These are phyloP conservation scores for Datisca glomerata DNA, from an alignment of 306 rosid genomes.

Conservation along the genomic window DNA sequence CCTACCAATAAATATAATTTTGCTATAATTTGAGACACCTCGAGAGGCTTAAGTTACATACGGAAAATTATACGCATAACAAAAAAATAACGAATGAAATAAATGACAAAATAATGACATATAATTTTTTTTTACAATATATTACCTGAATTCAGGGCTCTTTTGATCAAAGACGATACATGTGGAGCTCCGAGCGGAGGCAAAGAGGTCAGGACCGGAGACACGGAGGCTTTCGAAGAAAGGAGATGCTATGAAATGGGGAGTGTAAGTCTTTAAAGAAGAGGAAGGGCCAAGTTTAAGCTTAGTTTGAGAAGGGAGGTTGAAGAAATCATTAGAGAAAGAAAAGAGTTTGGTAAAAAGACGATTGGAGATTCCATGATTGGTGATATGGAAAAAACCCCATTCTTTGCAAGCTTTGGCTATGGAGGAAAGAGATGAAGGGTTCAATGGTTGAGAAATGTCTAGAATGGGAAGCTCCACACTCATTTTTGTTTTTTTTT, in stretches of 20 bases:
- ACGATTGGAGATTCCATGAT: conserved; percentile 85
- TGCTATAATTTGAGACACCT: no score
- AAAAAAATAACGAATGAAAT: no score
- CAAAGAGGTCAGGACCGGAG: conserved; percentile 63
- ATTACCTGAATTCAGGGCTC: conserved; percentile 61
- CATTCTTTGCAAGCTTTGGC: conserved; percentile 70
- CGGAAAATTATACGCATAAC: no score
- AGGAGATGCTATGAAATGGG: conserved; percentile 97
- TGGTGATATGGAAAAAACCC: conserved; percentile 88
- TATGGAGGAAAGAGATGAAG: conserved; percentile 46
- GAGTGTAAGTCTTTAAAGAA: conserved; percentile 60
- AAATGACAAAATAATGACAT: no score
- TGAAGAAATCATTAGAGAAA: conserved; percentile 42
- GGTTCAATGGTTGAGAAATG: conserved; percentile 54
- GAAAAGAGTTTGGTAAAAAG: conserved; percentile 38
- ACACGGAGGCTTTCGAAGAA: conserved; percentile 83
- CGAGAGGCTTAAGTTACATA: no score
- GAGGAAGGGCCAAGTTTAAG: conserved; percentile 89
- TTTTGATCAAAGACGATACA: conserved; percentile 38
- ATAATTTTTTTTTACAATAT: no score
- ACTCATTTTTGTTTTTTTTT: not conserved
- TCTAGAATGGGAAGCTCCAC: conserved; percentile 72
- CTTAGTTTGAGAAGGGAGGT: conserved; percentile 68
- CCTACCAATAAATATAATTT: no score
- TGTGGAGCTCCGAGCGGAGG: conserved; percentile 69